Percentiles rank a stretch among this genome's conserved stretches.
Evolutionary conservation across 1,284 basidiomycete species (phyloP).

Genomic region (Cerrena zonata): DNA sequence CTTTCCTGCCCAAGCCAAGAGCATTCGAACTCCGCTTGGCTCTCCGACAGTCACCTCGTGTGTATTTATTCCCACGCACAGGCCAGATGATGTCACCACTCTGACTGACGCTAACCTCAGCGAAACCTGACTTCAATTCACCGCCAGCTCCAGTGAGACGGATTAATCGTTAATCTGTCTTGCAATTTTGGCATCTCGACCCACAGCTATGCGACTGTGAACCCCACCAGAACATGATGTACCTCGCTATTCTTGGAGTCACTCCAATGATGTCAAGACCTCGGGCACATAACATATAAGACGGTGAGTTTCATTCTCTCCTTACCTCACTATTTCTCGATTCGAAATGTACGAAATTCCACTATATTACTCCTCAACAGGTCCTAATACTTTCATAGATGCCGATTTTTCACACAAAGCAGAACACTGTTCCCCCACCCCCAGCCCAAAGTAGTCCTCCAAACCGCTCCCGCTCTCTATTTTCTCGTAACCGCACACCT

Average conservation of each 20-base stretch:
- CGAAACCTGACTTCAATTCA: too few relatives aligned
- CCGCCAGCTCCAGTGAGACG: too few relatives aligned
- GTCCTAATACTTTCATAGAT: conserved; percentile 8
- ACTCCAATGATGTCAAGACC: conserved; percentile 10
- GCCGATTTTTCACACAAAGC: conserved; percentile 15
- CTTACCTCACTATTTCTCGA: too few relatives aligned
- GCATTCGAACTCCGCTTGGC: conserved; percentile 36
- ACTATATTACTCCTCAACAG: not conserved
- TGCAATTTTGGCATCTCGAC: too few relatives aligned
- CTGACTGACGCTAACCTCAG: too few relatives aligned
- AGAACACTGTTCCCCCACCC: conserved; percentile 19
- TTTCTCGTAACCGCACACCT: conserved; percentile 14
- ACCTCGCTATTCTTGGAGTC: too few relatives aligned
- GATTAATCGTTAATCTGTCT: too few relatives aligned
- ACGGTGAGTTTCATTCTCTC: not conserved
- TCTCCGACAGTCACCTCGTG: conserved; percentile 24
- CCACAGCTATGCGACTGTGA: too few relatives aligned
- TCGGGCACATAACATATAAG: conserved; percentile 1
- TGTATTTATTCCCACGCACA: conserved; percentile 41
- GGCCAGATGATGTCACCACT: conserved; percentile 23
- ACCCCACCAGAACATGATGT: too few relatives aligned
- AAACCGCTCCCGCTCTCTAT: conserved; percentile 14
- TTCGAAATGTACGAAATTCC: too few relatives aligned
- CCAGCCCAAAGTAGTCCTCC: conserved; percentile 14
- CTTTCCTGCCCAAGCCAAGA: conserved; percentile 31